Conservation (phyloP, 2,329 filamentous ascomycete genomes). For the Stagonosporopsis cucurbitacearum region DNA sequence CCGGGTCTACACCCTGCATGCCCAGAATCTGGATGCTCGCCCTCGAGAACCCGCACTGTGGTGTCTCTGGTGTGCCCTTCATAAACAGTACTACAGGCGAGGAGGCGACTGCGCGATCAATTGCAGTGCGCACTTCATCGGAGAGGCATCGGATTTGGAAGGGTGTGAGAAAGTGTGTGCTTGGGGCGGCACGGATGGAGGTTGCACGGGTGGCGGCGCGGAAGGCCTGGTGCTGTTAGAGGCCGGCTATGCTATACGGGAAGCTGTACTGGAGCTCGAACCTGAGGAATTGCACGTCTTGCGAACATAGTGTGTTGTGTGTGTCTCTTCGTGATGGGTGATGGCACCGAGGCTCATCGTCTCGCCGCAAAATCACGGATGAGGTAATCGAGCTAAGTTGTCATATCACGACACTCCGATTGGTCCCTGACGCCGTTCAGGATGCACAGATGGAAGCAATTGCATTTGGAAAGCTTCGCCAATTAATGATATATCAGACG, state of each 20-base stretch:
- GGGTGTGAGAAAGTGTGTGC: constrained; percentile 54
- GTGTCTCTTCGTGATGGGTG: constrained; percentile 22
- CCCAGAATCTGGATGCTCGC: constrained; percentile 95
- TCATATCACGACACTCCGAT: constrained; percentile 22
- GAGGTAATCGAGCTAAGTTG: constrained; percentile 28
- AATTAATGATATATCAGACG: too few relatives aligned
- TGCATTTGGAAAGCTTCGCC: neutral
- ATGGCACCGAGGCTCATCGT: constrained; percentile 30
- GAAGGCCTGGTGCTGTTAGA: constrained; percentile 38
- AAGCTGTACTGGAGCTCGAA: constrained; percentile 18
- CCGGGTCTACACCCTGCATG: constrained; percentile 90
- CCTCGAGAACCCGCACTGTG: constrained; percentile 95
- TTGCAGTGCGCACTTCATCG: constrained; percentile 77
- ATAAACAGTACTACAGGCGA: constrained; percentile 97
- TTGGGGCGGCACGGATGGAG: constrained; percentile 38
- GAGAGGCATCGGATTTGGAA: constrained; percentile 74
- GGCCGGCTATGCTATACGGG: neutral
- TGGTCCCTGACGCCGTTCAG: neutral
- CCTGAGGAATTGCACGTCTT: constrained; percentile 47
- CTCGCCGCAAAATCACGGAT: constrained; percentile 35
- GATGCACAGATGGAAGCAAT: too few relatives aligned
- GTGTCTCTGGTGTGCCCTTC: constrained; percentile 96
- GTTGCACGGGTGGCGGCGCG: constrained; percentile 43
- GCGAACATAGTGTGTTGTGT: constrained; percentile 44
- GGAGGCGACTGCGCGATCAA: constrained; percentile 86